Evolutionary conservation across 352 stramenopile genomes (phyloP), one percentile per base, ranked within the genome.

Genomic region (Pythium sukuiense): DNA sequence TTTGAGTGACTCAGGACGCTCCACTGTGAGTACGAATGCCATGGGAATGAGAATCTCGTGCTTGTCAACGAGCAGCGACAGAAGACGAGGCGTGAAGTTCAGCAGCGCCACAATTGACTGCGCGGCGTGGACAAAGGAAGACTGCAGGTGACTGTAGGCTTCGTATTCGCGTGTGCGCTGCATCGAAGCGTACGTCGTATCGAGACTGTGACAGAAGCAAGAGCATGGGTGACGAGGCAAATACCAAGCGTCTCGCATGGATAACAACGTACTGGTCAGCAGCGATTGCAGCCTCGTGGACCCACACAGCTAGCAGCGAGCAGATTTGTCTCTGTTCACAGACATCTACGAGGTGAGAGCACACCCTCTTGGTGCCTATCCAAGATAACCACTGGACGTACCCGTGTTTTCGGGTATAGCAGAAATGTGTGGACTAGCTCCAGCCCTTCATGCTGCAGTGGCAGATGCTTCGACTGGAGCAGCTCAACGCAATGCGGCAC

Each of bases 361-460:
- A 24, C 20, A 24, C 20, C 20, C 20, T 24, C 0, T 24, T 24
- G 20, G 20, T 24, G 20, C 20, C 20, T 24, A 24, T 24, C 20
- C 20, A 24, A 24, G 20, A 24, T 24, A 24, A 24, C 20, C 20
- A 24, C 20, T 24, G 20, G 20, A 24, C 20, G n/a, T 49, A 61
- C 56, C 24, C 48, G 29, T 32, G 24, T 54, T n/a, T 54, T 49
- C 11, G 53, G 32, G 12, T 20, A 48, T 30, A 81, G 71, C 33
- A 92, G 65, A 3, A 89, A 63, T 27, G 67, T 59, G 46, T 89
- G 80, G 8, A 88, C 63, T 6, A 92, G 62, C 46, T 89, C 83
- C 8, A 92, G 69, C 1, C 74, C 81, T 65, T 90, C 79, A 39
- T 89, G 82, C 35, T 86, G 79, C n/a, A 89, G 63, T 18, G 63